Evolutionary conservation across 345 rosid genomes (phyloP).

Genomic region (Syzygium jambos): DNA sequence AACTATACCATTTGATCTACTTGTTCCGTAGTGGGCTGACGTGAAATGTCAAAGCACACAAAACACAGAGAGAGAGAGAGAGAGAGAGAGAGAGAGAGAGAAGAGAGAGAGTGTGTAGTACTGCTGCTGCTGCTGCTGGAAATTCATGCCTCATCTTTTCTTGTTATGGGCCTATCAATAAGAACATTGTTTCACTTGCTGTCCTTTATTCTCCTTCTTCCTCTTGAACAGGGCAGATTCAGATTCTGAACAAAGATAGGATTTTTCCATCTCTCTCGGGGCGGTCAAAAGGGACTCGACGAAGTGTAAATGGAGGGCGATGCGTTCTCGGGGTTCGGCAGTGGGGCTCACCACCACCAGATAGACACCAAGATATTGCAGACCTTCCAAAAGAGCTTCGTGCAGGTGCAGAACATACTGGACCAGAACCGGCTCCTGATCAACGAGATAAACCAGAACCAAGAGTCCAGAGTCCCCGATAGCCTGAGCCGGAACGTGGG

Average conservation of each 20-base stretch:
- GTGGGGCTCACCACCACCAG: conserved; percentile 20
- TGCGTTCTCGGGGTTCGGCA: conserved; percentile 36
- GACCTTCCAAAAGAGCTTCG: conserved; percentile 65
- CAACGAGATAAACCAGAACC: conserved; percentile 74
- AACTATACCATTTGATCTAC: background rate
- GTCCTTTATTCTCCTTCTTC: background rate
- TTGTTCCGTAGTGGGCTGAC: background rate
- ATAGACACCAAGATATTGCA: conserved; percentile 54
- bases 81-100: background rate
- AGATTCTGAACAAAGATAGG: background rate
- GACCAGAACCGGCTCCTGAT: conserved; percentile 68
- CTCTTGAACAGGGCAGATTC: background rate
- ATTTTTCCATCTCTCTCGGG: background rate
- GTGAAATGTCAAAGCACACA: background rate
- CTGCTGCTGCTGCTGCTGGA: background rate
- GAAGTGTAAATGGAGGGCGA: conserved; percentile 48
- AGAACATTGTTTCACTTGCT: background rate
- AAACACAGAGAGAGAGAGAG: background rate
- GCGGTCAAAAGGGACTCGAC: background rate
- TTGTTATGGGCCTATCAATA: background rate
- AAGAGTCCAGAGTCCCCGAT: conserved; percentile 67
- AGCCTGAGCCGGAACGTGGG: conserved; percentile 61
- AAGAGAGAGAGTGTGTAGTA: background rate
- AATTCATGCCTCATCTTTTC: background rate
- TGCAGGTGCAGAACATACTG: conserved; percentile 55